Evolutionary conservation across 1,284 basidiomycete genomes (phyloP), one percentile per base, ranked within the genome.

Genomic region (Apiotrichum gamsii): DNA sequence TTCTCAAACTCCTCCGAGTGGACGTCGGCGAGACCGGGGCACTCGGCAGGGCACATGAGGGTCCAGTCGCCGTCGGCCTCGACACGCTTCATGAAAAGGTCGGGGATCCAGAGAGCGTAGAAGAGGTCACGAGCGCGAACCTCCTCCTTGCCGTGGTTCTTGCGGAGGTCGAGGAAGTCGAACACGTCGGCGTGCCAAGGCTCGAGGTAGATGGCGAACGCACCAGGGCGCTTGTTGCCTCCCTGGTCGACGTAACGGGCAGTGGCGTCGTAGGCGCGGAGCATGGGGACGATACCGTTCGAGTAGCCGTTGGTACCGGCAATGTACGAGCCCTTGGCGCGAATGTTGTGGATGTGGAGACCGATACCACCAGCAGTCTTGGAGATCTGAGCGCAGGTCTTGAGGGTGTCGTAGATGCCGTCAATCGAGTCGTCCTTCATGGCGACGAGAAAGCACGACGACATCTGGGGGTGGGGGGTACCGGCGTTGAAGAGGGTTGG

Each of bases 371-470:
- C 94, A 32, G 95, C 95, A 20, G 90, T 95, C 79, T 99, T 98
- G 68, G 90, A 94, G 72, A 99, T 99, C 87, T 96, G 93, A 3
- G 95, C 95, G 69, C 95, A 98, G 53, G 83, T 89, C 79, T 96
- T 98, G 62, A 99, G 80, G 1, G 94, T 98, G 68, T 97, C 93
- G 73, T 98, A 98, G 72, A 99, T 98, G 34, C 94, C 95, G 61
- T 98, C 95, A 57, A 98, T 98, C 8, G 90, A 96, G 73, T 98
- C 95, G 33, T 97, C 93, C 75, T 93, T 93, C 93, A 98, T 97
- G 65, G 84, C 85, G 45, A 98, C 87, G 45, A 98, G 82, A 82
- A 98, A 99, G 77, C 94, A 98, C 5, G 93, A 96, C 58, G 88
- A 90, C 54, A 99, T 80, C 72, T 99, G 95, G 30, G 93, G 82